Percentiles rank a stretch among this genome's conserved stretches.
Evolutionary conservation across 2,329 filamentous ascomycete genomes (phyloP).

Genomic region (Pseudopithomyces chartarum): DNA sequence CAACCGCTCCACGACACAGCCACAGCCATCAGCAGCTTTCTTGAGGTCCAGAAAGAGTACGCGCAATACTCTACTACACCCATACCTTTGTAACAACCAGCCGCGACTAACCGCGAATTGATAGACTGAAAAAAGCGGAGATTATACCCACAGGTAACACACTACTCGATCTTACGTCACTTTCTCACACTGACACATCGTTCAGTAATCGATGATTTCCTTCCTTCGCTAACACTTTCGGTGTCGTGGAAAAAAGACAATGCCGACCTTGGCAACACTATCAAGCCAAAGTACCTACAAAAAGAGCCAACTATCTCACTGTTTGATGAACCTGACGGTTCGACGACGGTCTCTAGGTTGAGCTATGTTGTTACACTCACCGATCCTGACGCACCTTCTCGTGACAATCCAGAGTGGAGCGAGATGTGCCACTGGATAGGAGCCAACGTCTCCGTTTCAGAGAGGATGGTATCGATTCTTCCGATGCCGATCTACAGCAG

Average conservation of each 20-base stretch:
- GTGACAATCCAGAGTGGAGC: constrained; percentile 58
- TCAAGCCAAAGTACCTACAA: constrained; percentile 52
- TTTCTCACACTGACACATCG: constrained; percentile 6
- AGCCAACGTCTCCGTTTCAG: constrained; percentile 40
- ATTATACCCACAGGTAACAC: constrained; percentile 45
- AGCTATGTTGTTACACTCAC: constrained; percentile 59
- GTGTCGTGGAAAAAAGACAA: constrained; percentile 53
- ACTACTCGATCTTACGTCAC: neutral
- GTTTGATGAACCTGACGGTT: constrained; percentile 33
- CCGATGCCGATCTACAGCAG: constrained; percentile 30
- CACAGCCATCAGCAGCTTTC: constrained; percentile 19
- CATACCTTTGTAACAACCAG: neutral
- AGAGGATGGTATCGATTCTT: constrained; percentile 26
- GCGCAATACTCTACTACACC: too few species aligned
- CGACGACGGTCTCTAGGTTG: constrained; percentile 26
- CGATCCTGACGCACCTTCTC: constrained; percentile 63
- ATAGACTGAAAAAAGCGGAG: constrained; percentile 45
- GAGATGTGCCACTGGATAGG: constrained; percentile 64
- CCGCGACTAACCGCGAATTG: neutral
- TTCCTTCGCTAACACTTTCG: constrained; percentile 57
- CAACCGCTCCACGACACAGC: constrained; percentile 23
- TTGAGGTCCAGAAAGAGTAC: constrained; percentile 35
- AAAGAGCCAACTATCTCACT: constrained; percentile 49
- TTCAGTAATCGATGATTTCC: constrained; percentile 64
- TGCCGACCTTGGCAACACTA: constrained; percentile 58